Base-by-base conservation (phyloP, 176 grass and related monocot species). In the Zoysia pacifica region DNA sequence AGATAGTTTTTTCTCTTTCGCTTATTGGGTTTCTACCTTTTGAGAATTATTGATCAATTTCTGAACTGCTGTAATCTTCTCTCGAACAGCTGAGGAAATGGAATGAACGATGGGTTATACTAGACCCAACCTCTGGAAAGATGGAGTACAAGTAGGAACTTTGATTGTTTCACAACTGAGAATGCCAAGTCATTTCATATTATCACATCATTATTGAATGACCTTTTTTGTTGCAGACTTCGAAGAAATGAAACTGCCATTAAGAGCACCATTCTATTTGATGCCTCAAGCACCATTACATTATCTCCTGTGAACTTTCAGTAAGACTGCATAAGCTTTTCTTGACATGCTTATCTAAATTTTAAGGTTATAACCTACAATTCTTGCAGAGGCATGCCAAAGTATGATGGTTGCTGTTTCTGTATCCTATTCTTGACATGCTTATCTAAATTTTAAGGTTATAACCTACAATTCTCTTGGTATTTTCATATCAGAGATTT, bases 121-220 rank as follows among this genome's bases (percentile, higher is more conserved):
- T 99, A 74, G 97, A 99, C 51, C 97, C 97, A 2, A 96, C 93
- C 4, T 93, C 88, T 60, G 97, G 97, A 63, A 99, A 94, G 82
- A 96, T 99, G 97, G 97, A 99, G 92, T 99, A 99, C 88, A 99
- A 99, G 97, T 99, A 95, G 69, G 20, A 73, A 41, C 62, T 48
- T 49, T 81, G 9, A 40, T 13, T 66, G 2, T 86, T 78, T 84
- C 52, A 9, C 48, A 52, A 82, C 39, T 9, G 5, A 83, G 38
- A 73, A 75, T 84, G 45, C 51, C 49, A 71, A 65, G 51, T 52
- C 70, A 64, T 37, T 53, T 46, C 55, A 4, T 65, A 19, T 11
- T 75, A 60, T 45, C 78, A 65, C 48, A 54, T 76, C 1, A 15
- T 50, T 15, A 79, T 67, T n/a, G 35, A 9, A 38, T 72, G 39